Base-by-base conservation (phyloP, 192 early-diverging fungal genomes). In the Paraglomus occultum region DNA sequence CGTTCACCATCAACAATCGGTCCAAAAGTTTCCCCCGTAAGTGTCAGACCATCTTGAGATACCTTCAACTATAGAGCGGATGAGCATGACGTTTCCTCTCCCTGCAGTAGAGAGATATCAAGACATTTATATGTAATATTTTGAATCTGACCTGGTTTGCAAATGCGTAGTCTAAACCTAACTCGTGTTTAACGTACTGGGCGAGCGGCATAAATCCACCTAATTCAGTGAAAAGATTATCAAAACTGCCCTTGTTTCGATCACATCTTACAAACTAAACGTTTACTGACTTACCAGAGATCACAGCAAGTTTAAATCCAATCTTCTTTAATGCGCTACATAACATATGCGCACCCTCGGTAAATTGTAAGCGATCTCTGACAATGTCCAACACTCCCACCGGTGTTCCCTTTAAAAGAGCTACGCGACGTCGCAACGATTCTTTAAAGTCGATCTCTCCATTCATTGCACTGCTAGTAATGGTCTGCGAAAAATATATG, bases 391-490 rank as follows among this genome's bases (percentile, higher is more conserved):
- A 75, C 3, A 94, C 92, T n/a, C 73, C 64, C 1, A 88, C 86
- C 15, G 92, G 91, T 12, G 94, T 94, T 42, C 91, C 95, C 73
- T 91, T 90, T 42, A 99, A 83, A 8, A 99, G 77, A 1, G 87
- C 84, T 0, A 99, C 97, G 20, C 97, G 90, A 20, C 89, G 87
- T 40, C 82, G 80, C 49, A 99, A 80, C 0, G 95, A 97, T 76
- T 98, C 94, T 63, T 92, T 92, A 72, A 99, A 99, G 67, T 97
- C 97, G 62, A 99, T 91, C 73, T 98, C 97, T 53, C 97, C 97
- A 74, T 93, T 93, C 95, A 96, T 99, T 0, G 96, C 96, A 43
- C 87, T 77, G 79, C 97, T 95, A 4, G 97, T 99, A 62, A 99
- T 98, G 58, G 80, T 86, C 91, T 92, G 72, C 67, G 22, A 22